phyloP scores from a whole-genome alignment of 805 yeast species.

The Cyberlindnera sargentensis region DNA sequence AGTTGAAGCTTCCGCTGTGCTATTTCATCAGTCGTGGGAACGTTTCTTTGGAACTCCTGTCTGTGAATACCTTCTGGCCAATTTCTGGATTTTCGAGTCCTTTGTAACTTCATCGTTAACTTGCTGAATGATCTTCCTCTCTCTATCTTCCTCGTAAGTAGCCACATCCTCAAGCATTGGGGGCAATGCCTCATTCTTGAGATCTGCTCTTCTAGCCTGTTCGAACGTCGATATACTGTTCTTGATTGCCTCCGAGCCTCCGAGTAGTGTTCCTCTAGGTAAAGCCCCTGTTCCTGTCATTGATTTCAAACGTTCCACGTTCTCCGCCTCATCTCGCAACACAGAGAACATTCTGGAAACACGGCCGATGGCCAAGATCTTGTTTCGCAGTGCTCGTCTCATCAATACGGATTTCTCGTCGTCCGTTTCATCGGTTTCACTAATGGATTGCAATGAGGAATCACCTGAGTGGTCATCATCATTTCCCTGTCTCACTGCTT shows the following conservation, averaged over 20 bases:
- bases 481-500: slow-evolving; percentile 6
- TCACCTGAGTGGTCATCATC: background rate
- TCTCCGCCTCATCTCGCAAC: slow-evolving; percentile 81
- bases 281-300: slow-evolving; percentile 60
- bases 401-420: slow-evolving; percentile 21
- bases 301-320: slow-evolving; percentile 70
- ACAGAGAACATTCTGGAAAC: slow-evolving; percentile 89
- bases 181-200: slow-evolving; percentile 82
- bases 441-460: background rate
- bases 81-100: slow-evolving; percentile 18
- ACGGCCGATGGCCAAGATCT: slow-evolving; percentile 93
- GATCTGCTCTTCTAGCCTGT: slow-evolving; percentile 75
- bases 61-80: slow-evolving; percentile 22
- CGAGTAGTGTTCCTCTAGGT: slow-evolving; percentile 80
- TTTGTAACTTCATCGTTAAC: slow-evolving; percentile 24
- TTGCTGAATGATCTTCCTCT: slow-evolving; percentile 32
- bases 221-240: slow-evolving; percentile 66
- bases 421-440: background rate
- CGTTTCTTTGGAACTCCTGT: background rate
- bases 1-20: background rate
- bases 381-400: slow-evolving; percentile 64
- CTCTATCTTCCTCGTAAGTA: slow-evolving; percentile 38
- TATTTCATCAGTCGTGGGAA: background rate
- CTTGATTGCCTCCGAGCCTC: slow-evolving; percentile 76
- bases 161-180: slow-evolving; percentile 59